Percentiles rank a stretch among this genome's conserved stretches.
Conservation (phyloP, 2,329 filamentous ascomycete species). For the Alternaria metachromatica region DNA sequence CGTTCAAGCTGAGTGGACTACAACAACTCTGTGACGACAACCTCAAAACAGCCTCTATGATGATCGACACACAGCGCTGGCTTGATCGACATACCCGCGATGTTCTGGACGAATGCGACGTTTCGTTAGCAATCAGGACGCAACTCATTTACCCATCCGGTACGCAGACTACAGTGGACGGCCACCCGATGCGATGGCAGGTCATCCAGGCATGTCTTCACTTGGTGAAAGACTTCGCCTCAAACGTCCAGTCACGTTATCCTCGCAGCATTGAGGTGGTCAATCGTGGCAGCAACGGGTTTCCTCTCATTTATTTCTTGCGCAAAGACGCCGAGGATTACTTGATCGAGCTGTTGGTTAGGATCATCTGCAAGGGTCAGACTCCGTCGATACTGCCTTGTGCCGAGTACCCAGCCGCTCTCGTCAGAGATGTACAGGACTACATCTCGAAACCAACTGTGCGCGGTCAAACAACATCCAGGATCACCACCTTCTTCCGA, state of each 20-base stretch:
- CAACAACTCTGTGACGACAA: conserved; percentile 62
- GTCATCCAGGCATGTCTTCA: conserved; percentile 46
- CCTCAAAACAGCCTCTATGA: conserved; percentile 50
- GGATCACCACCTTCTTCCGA: conserved; percentile 38
- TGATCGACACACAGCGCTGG: conserved; percentile 61
- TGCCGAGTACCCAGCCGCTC: conserved; percentile 18
- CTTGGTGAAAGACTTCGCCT: conserved; percentile 34
- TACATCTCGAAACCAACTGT: conserved; percentile 45
- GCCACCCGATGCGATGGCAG: conserved; percentile 51
- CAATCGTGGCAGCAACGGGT: conserved; percentile 43
- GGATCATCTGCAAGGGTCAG: conserved; percentile 41
- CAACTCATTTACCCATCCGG: conserved; percentile 56
- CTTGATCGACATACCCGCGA: conserved; percentile 62
- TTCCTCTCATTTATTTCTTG: conserved; percentile 65
- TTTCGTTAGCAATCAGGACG: conserved; percentile 51
- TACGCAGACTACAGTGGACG: conserved; percentile 49
- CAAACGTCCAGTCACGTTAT: conserved; percentile 48
- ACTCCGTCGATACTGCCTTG: conserved; percentile 33
- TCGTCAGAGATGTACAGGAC: conserved; percentile 29
- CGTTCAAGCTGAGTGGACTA: conserved; percentile 67
- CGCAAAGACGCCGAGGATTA: conserved; percentile 46
- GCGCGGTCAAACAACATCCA: conserved; percentile 12
- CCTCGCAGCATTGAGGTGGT: conserved; percentile 60
- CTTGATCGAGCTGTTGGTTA: conserved; percentile 37
- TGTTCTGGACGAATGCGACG: conserved; percentile 67